phyloP scores from a whole-genome alignment of 495 filamentous ascomycete species.

The Articulospora tetracladia region DNA sequence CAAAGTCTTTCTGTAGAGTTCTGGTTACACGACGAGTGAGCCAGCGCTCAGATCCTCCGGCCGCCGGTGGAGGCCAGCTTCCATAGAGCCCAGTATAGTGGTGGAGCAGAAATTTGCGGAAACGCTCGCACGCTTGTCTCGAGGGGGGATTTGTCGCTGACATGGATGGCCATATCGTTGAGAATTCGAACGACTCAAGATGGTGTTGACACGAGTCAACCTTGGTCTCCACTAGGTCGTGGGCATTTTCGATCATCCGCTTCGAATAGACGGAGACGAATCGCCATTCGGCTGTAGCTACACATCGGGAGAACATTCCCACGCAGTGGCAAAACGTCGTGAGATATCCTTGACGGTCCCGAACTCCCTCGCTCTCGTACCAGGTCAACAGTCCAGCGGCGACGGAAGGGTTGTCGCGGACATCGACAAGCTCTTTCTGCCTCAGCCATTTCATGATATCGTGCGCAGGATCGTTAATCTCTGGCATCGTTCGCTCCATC shows the following conservation, averaged over 20 bases:
- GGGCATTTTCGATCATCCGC: constrained; percentile 41
- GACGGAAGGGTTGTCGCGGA: constrained; percentile 55
- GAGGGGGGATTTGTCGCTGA: constrained; percentile 29
- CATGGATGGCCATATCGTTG: constrained; percentile 57
- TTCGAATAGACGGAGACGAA: constrained; percentile 58
- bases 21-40: constrained; percentile 55
- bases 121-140: constrained; percentile 46
- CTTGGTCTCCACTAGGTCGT: not conserved
- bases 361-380: constrained; percentile 55
- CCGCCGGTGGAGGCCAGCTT: constrained; percentile 50
- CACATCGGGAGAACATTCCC: constrained; percentile 54
- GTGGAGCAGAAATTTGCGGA: constrained; percentile 51
- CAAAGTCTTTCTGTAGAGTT: constrained; percentile 61
- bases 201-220: constrained; percentile 26
- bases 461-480: constrained; percentile 38
- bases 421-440: constrained; percentile 59
- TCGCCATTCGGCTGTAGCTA: constrained; percentile 52
- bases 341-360: constrained; percentile 62
- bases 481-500: constrained; percentile 48
- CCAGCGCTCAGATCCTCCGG: constrained; percentile 45
- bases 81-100: constrained; percentile 51
- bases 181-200: constrained; percentile 55
- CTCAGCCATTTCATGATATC: constrained; percentile 55
- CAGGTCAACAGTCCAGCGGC: constrained; percentile 62
- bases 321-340: constrained; percentile 66